These are phyloP conservation scores for Trichoderma afroharzianum DNA, from an alignment of 2,329 filamentous ascomycete genomes.

Conservation along the genomic window DNA sequence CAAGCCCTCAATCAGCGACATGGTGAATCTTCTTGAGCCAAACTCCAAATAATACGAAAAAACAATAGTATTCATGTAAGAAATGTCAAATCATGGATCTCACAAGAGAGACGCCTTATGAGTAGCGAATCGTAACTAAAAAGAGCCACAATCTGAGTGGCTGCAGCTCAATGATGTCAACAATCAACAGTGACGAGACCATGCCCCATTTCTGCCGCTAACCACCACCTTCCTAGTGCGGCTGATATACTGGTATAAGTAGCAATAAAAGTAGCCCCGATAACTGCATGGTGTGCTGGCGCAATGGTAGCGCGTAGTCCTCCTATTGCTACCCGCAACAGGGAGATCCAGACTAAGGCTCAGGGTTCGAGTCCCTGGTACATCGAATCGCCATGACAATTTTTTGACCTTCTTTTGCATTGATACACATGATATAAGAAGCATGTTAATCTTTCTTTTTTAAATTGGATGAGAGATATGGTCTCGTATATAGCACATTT, in stretches of 20 bases:
- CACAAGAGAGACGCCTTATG: neutral
- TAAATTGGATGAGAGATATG: neutral
- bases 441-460: neutral
- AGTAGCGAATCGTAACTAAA: neutral
- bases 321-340: constrained; percentile 16
- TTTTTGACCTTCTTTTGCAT: neutral
- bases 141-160: neutral
- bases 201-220: neutral
- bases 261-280: neutral
- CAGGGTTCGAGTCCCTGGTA: constrained; percentile 21
- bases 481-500: neutral
- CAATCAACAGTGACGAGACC: neutral
- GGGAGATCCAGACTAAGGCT: constrained; percentile 18
- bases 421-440: neutral
- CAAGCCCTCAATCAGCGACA: constrained; percentile 49
- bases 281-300: constrained; percentile 19
- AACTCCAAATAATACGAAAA: neutral
- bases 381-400: neutral
- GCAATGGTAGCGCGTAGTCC: constrained; percentile 21
- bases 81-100: neutral
- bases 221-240: neutral
- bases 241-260: neutral
- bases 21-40: neutral
- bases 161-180: constrained; percentile 1
- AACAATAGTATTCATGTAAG: neutral